phyloP scores from a whole-genome alignment of 2,329 filamentous ascomycete genomes.

The Xylariaceae sp. region DNA sequence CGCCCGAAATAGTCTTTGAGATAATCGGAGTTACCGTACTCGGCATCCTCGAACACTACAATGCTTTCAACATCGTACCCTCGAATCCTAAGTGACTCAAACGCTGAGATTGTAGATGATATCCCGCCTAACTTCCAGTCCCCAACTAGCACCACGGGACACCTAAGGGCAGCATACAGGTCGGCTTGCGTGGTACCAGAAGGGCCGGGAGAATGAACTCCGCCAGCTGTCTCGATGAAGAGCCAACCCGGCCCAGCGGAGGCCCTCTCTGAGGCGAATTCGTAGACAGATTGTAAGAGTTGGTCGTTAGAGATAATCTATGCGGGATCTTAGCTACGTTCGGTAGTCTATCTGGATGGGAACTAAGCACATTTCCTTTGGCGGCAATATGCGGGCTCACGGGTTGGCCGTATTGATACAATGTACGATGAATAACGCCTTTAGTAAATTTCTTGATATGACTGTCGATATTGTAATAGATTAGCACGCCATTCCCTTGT shows the following conservation, averaged over 20 bases:
- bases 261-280: constrained; percentile 52
- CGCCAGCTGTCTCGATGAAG: constrained; percentile 81
- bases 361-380: constrained; percentile 47
- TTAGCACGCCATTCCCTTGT: neutral
- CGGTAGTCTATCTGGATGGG: neutral
- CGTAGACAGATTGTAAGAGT: constrained; percentile 56
- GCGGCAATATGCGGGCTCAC: constrained; percentile 82
- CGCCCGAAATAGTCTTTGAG: constrained; percentile 70
- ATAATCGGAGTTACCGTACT: constrained; percentile 71
- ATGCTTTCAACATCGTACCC: constrained; percentile 78
- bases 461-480: constrained; percentile 45
- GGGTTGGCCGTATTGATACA: constrained; percentile 75
- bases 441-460: constrained; percentile 67
- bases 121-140: constrained; percentile 81
- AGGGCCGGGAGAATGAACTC: constrained; percentile 79
- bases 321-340: constrained; percentile 46
- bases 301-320: constrained; percentile 52
- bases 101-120: constrained; percentile 78
- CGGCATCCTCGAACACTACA: constrained; percentile 69
- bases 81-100: constrained; percentile 76
- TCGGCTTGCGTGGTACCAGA: constrained; percentile 80
- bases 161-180: constrained; percentile 74
- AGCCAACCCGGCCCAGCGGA: constrained; percentile 58
- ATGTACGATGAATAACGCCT: constrained; percentile 55
- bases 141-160: constrained; percentile 75